phyloP scores from a whole-genome alignment of 2,329 filamentous ascomycete genomes.

The Cytospora chrysosperma region DNA sequence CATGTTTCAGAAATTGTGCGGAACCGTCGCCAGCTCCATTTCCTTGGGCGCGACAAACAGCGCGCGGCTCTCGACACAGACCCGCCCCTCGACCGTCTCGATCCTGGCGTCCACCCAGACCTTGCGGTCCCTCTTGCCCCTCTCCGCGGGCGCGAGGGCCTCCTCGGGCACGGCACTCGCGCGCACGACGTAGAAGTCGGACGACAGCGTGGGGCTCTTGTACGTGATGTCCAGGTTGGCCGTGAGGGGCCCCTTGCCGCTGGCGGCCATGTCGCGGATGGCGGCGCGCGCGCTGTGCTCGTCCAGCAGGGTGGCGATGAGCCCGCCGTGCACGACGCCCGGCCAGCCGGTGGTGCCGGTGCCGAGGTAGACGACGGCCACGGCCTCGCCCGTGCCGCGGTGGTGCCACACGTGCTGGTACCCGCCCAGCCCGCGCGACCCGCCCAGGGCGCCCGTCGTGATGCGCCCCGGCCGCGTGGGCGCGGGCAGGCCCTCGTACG shows the following conservation, averaged over 20 bases:
- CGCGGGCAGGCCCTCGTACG: background rate
- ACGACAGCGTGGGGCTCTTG: constrained; percentile 56
- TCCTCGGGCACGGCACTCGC: constrained; percentile 42
- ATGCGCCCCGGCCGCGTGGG: constrained; percentile 31
- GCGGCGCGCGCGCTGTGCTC: constrained; percentile 68
- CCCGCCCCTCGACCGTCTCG: constrained; percentile 53
- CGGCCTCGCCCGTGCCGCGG: constrained; percentile 52
- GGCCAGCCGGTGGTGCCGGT: constrained; percentile 68
- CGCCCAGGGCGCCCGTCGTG: constrained; percentile 43
- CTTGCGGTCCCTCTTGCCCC: constrained; percentile 45
- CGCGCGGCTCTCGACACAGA: constrained; percentile 58
- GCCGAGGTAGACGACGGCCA: constrained; percentile 68
- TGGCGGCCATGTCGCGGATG: constrained; percentile 45
- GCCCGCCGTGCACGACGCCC: constrained; percentile 68
- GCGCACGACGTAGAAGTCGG: constrained; percentile 63
- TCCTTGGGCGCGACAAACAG: constrained; percentile 59
- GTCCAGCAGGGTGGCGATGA: constrained; percentile 66
- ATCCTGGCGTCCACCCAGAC: constrained; percentile 54
- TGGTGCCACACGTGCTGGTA: constrained; percentile 67
- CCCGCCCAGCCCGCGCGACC: constrained; percentile 42
- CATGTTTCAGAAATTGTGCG: constrained; percentile 38
- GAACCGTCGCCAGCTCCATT: constrained; percentile 40
- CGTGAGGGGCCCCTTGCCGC: constrained; percentile 46
- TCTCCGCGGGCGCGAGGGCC: constrained; percentile 29
- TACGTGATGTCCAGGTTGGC: constrained; percentile 62